These are phyloP conservation scores for Spergularia marina DNA, from an alignment of 148 eudicot genomes.

Conservation along the genomic window DNA sequence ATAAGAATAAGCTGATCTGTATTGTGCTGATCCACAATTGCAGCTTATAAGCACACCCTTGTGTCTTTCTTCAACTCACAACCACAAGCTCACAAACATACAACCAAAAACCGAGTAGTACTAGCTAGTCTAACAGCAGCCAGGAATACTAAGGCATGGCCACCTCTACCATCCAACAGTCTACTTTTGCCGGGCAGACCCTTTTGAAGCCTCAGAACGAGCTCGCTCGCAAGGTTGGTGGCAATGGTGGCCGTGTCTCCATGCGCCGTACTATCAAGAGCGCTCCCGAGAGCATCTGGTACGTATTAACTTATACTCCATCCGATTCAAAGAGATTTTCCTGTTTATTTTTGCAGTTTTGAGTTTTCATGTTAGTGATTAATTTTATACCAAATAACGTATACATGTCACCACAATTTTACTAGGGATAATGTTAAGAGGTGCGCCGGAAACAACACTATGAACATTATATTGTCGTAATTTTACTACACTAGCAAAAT, in stretches of 20 bases:
- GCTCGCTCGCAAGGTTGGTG: constrained; percentile 46
- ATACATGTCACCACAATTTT: too few species aligned
- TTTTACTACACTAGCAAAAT: too few species aligned
- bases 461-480: too few species aligned
- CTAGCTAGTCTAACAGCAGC: too few species aligned
- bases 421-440: too few species aligned
- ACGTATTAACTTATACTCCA: background rate
- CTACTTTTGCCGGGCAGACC: constrained; percentile 56
- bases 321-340: too few species aligned
- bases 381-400: too few species aligned
- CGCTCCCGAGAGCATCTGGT: constrained; percentile 70
- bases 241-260: constrained; percentile 43
- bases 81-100: background rate
- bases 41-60: constrained; percentile 22
- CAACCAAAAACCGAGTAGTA: background rate
- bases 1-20: constrained; percentile 42
- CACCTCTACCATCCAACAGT: constrained; percentile 49
- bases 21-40: constrained; percentile 43
- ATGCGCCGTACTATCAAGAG: constrained; percentile 66
- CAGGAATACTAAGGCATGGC: constrained; percentile 33
- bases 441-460: too few species aligned
- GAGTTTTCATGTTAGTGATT: too few species aligned
- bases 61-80: background rate
- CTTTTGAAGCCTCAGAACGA: constrained; percentile 45
- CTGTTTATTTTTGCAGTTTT: too few species aligned